These are phyloP conservation scores for Daldinia sp. DNA, from an alignment of 2,329 filamentous ascomycete genomes.

Conservation along the genomic window DNA sequence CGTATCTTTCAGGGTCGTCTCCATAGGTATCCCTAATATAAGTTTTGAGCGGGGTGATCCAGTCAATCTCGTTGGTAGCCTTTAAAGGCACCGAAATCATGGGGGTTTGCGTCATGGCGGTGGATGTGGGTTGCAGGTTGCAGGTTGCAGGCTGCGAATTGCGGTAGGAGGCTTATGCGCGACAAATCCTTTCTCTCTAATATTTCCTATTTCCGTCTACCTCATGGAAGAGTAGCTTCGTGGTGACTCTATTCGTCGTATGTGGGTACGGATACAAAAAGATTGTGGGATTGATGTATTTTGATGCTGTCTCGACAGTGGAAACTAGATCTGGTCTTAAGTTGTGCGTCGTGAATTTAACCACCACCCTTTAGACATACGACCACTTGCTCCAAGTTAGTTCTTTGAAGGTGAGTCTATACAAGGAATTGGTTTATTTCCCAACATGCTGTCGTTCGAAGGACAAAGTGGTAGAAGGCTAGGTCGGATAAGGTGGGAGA, in stretches of 20 bases:
- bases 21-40: slow-evolving; percentile 96
- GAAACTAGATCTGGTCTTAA: background rate
- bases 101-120: slow-evolving; percentile 79
- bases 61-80: slow-evolving; percentile 97
- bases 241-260: background rate
- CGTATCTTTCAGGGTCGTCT: slow-evolving; percentile 95
- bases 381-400: slow-evolving; percentile 8
- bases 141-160: no score
- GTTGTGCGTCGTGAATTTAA: slow-evolving; percentile 7
- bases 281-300: slow-evolving; percentile 34
- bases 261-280: background rate
- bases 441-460: slow-evolving; percentile 37
- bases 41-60: slow-evolving; percentile 87
- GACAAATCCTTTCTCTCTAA: slow-evolving; percentile 11
- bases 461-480: slow-evolving; percentile 17
- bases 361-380: slow-evolving; percentile 5
- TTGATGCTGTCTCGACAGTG: slow-evolving; percentile 21
- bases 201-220: slow-evolving; percentile 1
- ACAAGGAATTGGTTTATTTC: slow-evolving; percentile 4
- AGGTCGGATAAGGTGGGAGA: slow-evolving; percentile 3
- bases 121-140: slow-evolving; percentile 5
- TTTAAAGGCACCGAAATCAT: slow-evolving; percentile 96
- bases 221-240: slow-evolving; percentile 21
- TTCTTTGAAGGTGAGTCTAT: slow-evolving; percentile 15
- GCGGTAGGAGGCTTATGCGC: slow-evolving; percentile 11